Percentiles rank a stretch among this genome's conserved stretches.
phyloP scores from a whole-genome alignment of 306 rosid species.

The Cicer arietinum region DNA sequence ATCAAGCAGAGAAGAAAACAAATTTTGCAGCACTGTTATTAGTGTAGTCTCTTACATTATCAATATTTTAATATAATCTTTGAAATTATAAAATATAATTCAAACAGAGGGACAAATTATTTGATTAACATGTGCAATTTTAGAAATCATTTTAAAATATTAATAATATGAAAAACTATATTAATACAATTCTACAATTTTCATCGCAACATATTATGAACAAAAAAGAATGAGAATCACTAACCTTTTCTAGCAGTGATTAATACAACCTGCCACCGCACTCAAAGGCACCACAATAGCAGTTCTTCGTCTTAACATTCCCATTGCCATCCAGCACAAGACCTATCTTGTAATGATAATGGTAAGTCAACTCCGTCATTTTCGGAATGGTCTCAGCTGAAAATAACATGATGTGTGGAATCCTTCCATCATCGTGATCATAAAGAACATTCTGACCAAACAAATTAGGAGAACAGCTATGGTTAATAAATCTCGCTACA shows the following conservation, averaged over 20 bases:
- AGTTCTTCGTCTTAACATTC: slow-evolving; percentile 65
- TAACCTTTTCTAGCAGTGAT: slow-evolving; percentile 1
- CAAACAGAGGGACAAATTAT: too few species aligned
- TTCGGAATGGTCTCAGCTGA: slow-evolving; percentile 70
- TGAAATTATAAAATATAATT: too few species aligned
- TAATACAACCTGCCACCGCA: slow-evolving; percentile 76
- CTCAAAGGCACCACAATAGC: slow-evolving; percentile 65
- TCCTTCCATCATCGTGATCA: slow-evolving; percentile 67
- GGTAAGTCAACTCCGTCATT: slow-evolving; percentile 58
- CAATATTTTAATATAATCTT: too few species aligned
- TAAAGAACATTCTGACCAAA: slow-evolving; percentile 68
- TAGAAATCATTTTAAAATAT: too few species aligned
- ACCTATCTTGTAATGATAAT: slow-evolving; percentile 63
- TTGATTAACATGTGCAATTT: too few species aligned
- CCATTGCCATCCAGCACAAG: slow-evolving; percentile 63
- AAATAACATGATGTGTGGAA: slow-evolving; percentile 77
- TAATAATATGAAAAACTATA: too few species aligned
- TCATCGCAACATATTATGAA: background rate
- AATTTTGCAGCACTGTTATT: background rate
- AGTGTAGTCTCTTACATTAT: too few species aligned
- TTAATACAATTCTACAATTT: too few species aligned
- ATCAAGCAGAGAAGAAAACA: background rate
- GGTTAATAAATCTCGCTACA: slow-evolving; percentile 78
- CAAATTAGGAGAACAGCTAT: slow-evolving; percentile 77
- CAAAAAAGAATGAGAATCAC: background rate